Percentiles rank a stretch among this genome's conserved stretches.
Conservation (phyloP, 345 rosid species). For the Populus euphratica region DNA sequence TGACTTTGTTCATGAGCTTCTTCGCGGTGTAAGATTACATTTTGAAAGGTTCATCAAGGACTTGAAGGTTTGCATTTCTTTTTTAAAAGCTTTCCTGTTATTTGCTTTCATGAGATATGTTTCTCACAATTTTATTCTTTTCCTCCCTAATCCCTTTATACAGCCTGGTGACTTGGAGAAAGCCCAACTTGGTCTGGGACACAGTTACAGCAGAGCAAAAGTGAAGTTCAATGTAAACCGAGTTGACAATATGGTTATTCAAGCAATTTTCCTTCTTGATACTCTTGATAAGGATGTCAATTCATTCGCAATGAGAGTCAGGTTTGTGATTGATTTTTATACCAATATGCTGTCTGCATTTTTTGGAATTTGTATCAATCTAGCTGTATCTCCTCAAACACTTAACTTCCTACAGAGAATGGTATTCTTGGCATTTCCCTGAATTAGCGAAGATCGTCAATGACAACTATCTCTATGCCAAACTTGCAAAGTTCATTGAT, state of each 20-base stretch:
- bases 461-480: slow-evolving; percentile 85
- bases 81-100: not conserved
- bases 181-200: slow-evolving; percentile 92
- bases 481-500: slow-evolving; percentile 61
- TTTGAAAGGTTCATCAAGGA: slow-evolving; percentile 84
- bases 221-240: slow-evolving; percentile 94
- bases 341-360: not conserved
- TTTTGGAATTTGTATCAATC: not conserved
- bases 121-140: not conserved
- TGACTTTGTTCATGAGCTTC: slow-evolving; percentile 79
- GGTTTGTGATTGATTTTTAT: slow-evolving; percentile 42
- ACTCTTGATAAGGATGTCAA: slow-evolving; percentile 89
- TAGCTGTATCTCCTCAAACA: not conserved
- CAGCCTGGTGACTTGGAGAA: slow-evolving; percentile 89
- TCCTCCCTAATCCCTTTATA: not conserved
- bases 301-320: slow-evolving; percentile 85
- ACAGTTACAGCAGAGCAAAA: slow-evolving; percentile 94
- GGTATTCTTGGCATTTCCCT: slow-evolving; percentile 99
- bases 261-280: slow-evolving; percentile 85
- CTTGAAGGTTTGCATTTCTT: slow-evolving; percentile 56
- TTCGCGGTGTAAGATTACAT: slow-evolving; percentile 82
- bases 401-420: slow-evolving; percentile 60
- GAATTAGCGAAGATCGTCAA: slow-evolving; percentile 87
- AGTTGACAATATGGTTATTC: slow-evolving; percentile 93
- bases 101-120: not conserved